Conservation (phyloP, 192 early-diverging fungal genomes). For the Mortierella hygrophila region DNA sequence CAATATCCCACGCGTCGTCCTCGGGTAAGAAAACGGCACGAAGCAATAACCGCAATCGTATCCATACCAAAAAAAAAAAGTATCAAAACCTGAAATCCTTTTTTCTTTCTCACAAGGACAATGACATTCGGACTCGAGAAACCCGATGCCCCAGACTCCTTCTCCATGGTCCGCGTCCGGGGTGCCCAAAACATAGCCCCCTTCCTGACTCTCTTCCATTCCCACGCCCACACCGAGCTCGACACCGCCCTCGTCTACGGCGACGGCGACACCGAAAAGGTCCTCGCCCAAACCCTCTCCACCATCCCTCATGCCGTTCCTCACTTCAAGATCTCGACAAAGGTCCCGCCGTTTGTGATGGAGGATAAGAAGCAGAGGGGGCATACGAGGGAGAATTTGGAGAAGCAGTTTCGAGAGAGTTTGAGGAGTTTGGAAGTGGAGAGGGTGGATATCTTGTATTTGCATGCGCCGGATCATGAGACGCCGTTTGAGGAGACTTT, state of each 20-base stretch:
- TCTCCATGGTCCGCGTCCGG: background rate
- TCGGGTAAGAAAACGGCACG: background rate
- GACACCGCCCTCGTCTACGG: conserved; percentile 56
- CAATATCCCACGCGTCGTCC: background rate
- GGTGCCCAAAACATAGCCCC: background rate
- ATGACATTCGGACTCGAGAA: conserved; percentile 16
- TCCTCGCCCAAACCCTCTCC: conserved; percentile 23
- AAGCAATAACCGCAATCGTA: background rate
- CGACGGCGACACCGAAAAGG: conserved; percentile 62
- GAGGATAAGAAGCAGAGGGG: background rate
- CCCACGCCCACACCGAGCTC: background rate
- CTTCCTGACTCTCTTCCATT: background rate
- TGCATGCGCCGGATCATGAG: conserved; percentile 70
- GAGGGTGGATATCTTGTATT: conserved; percentile 72
- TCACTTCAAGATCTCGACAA: conserved; percentile 66
- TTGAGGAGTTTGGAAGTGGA: conserved; percentile 60
- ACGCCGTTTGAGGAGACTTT: conserved; percentile 67
- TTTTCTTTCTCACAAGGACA: background rate
- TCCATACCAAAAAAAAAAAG: background rate
- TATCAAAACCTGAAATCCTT: background rate
- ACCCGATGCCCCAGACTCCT: background rate
- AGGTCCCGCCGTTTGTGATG: conserved; percentile 25
- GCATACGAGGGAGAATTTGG: conserved; percentile 56
- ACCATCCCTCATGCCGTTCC: background rate
- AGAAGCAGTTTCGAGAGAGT: conserved; percentile 34